Conservation (phyloP, 164 flowering plant species). For the Umbellularia californica region DNA sequence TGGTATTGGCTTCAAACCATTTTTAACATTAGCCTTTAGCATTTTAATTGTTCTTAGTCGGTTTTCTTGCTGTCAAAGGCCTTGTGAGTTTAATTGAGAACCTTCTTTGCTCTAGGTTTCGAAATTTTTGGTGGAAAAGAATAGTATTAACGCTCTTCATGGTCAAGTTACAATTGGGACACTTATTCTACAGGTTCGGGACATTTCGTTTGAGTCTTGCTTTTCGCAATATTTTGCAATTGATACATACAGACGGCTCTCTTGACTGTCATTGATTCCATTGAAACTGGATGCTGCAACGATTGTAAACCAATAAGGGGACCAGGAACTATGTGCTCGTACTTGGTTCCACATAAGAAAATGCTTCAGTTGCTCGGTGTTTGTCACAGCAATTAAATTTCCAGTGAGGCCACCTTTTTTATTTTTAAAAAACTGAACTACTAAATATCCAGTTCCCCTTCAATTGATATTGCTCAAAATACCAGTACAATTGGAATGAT, state of each 20-base stretch:
- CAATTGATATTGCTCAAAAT: too few relatives aligned
- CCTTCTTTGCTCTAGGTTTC: constrained; percentile 52
- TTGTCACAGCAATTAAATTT: not conserved
- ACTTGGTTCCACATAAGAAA: not conserved
- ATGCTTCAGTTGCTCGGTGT: not conserved
- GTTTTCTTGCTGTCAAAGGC: not conserved
- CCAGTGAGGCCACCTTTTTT: not conserved
- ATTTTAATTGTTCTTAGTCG: not conserved
- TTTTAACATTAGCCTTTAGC: constrained; percentile 1
- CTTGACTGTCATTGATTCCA: not conserved
- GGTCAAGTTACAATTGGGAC: constrained; percentile 97
- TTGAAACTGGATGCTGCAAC: not conserved
- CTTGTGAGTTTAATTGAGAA: constrained; percentile 4
- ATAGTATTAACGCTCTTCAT: constrained; percentile 60
- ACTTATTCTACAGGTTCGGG: constrained; percentile 81
- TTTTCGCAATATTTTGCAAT: not conserved
- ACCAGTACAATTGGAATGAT: too few relatives aligned
- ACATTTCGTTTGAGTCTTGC: constrained; percentile 6
- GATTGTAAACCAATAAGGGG: not conserved
- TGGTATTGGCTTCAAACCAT: constrained; percentile 43
- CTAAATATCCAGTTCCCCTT: too few relatives aligned
- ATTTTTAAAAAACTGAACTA: too few relatives aligned
- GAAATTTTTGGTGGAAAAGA: constrained; percentile 74
- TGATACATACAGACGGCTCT: not conserved
- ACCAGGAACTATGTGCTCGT: too few relatives aligned